phyloP scores from a whole-genome alignment of 805 yeast genomes.

The Lipomyces spencermartinsiae region DNA sequence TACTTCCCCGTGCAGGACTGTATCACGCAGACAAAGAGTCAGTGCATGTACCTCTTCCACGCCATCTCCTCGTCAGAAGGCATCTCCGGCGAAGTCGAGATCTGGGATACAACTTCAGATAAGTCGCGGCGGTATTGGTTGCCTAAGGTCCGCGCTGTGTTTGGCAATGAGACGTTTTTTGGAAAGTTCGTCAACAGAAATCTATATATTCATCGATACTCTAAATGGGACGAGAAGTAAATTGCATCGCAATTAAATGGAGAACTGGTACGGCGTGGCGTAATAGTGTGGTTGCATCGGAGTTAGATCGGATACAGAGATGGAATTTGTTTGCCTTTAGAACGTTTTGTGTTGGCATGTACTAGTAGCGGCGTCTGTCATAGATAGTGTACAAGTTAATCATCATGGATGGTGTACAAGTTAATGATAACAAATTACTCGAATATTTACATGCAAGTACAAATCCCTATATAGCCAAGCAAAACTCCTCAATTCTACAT shows the following conservation, averaged over 20 bases:
- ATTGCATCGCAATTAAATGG: background rate
- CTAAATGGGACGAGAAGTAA: slow-evolving; percentile 27
- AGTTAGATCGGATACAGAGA: background rate
- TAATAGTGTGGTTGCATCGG: background rate
- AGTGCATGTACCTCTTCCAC: slow-evolving; percentile 35
- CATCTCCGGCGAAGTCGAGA: slow-evolving; percentile 33
- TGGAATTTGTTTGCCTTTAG: background rate
- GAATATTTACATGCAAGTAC: slow-evolving; percentile 2
- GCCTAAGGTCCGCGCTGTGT: slow-evolving; percentile 30
- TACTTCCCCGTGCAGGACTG: slow-evolving; percentile 34
- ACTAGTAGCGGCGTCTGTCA: background rate
- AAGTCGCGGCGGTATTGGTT: slow-evolving; percentile 21
- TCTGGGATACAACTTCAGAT: slow-evolving; percentile 29
- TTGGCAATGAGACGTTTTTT: slow-evolving; percentile 34
- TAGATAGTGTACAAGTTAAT: background rate
- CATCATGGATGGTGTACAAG: background rate
- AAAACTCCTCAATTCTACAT: background rate
- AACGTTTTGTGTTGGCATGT: background rate
- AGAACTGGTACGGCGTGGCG: background rate
- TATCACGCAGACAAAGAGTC: slow-evolving; percentile 19
- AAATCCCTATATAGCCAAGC: slow-evolving; percentile 5
- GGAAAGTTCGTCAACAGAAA: slow-evolving; percentile 29
- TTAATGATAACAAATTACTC: background rate
- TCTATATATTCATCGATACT: slow-evolving; percentile 29
- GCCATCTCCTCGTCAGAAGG: slow-evolving; percentile 26